These are phyloP conservation scores for Termitomyces sp. DNA, from an alignment of 768 basidiomycete species.

Conservation along the genomic window DNA sequence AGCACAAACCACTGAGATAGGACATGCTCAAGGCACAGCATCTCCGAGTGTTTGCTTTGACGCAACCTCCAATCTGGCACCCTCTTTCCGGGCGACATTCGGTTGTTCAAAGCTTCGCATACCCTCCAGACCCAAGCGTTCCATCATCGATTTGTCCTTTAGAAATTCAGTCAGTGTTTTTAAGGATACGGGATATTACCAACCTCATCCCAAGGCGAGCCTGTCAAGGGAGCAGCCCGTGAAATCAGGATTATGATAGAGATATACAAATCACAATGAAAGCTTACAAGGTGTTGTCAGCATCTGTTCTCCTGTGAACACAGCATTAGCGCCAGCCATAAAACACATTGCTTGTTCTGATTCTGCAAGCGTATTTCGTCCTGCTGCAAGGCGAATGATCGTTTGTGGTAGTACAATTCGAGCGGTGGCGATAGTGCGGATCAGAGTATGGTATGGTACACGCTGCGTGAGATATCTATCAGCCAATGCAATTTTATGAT, in stretches of 20 bases:
- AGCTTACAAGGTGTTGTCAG: constrained; percentile 90
- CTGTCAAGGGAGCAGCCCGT: constrained; percentile 27
- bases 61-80: constrained; percentile 16
- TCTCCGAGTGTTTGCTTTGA: constrained; percentile 1
- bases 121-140: constrained; percentile 86
- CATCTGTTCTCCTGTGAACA: constrained; percentile 99
- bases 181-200: constrained; percentile 10
- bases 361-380: constrained; percentile 83
- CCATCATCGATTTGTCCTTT: constrained; percentile 94
- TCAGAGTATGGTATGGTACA: constrained; percentile 74
- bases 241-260: constrained; percentile 10
- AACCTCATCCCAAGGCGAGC: constrained; percentile 93
- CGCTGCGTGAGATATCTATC: constrained; percentile 45
- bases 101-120: constrained; percentile 86
- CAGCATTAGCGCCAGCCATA: constrained; percentile 97
- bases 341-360: constrained; percentile 97
- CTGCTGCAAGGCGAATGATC: constrained; percentile 94
- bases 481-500: not conserved
- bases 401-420: constrained; percentile 87
- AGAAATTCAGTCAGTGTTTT: constrained; percentile 8
- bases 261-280: not conserved
- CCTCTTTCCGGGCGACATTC: constrained; percentile 53
- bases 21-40: not conserved
- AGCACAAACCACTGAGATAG: constrained; percentile 6
- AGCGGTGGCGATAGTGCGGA: constrained; percentile 94